Base-by-base conservation (phyloP, 495 filamentous ascomycete species). In the Thozetella sp. region DNA sequence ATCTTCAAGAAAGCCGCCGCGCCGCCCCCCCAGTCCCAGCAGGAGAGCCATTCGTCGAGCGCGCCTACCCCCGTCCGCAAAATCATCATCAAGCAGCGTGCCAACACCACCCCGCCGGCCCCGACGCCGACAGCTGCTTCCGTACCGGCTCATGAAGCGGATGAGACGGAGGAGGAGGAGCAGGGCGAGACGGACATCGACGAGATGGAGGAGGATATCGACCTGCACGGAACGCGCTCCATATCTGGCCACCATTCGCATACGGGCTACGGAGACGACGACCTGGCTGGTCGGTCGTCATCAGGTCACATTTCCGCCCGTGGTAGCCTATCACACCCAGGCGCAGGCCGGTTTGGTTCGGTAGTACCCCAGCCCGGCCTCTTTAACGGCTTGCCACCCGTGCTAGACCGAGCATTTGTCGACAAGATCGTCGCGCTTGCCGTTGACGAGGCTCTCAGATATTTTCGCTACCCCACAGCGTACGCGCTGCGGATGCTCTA, bases 401-500 rank as follows among this genome's bases (percentile, higher is more conserved):
- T 37, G 9, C 43, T 20, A n/a, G 43, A 48, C 74, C 52, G 68
- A 62, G 46, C 25, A n/a, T 23, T 20, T 17, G 57, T 70, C 59
- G 68, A 65, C 56, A 62, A 62, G 59, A 68, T 67, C 27, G 59
- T 74, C 43, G 68, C 67, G 63, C 57, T 43, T 15, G 80, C 81
- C 4, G 78, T 83, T 1, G 75, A 83, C 26, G 76, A 81, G 56
- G 81, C 82, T 19, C 64, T 85, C 25, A 58, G 63, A 45, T 70
- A 76, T 60, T 74, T 67, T 48, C 75, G 80, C 46, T 83, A 80
- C 59, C 82, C 82, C 52, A 85, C 82, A 19, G 81, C 82, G 6
- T 85, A 74, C 69, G 82, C 81, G 45, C 71, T 85, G 57, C 76
- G 81, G 50, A 76, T 79, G 20, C 68, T 83, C 55, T 83, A 82